phyloP scores from a whole-genome alignment of 1,139 yeast genomes.

The Geotrichum klebahnii region DNA sequence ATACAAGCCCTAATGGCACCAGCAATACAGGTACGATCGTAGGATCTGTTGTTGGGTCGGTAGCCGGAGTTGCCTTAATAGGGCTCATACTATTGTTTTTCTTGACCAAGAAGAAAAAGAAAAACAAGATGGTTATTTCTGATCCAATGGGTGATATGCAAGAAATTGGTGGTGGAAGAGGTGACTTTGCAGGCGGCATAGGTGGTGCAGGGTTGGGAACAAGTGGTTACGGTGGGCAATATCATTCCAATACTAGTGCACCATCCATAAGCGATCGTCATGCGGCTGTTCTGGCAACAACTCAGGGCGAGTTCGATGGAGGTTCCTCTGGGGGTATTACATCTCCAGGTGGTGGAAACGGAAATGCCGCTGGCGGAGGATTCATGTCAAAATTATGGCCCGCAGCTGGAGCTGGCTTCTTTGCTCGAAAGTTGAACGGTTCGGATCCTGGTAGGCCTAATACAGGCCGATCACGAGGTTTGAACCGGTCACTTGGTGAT shows the following conservation, averaged over 20 bases:
- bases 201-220: background rate
- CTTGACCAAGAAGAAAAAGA: conserved; percentile 21
- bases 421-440: background rate
- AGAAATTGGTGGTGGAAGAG: background rate
- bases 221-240: background rate
- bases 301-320: conserved; percentile 1
- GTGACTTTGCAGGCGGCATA: background rate
- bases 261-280: conserved; percentile 20
- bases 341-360: background rate
- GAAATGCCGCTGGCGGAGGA: background rate
- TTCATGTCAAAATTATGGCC: conserved; percentile 6
- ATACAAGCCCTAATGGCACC: conserved; percentile 10
- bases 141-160: conserved; percentile 1
- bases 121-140: background rate
- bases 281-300: conserved; percentile 17
- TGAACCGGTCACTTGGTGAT: background rate
- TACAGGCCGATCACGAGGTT: background rate
- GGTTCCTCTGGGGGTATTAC: background rate
- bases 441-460: conserved; percentile 11
- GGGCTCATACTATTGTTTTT: conserved; percentile 28
- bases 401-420: conserved; percentile 7
- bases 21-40: conserved; percentile 39
- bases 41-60: conserved; percentile 46
- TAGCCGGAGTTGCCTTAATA: conserved; percentile 40
- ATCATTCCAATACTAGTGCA: conserved; percentile 11